Percentiles rank a stretch among this genome's conserved stretches.
Evolutionary conservation across 257 asterid species (phyloP).

Genomic region (Capsicum pubescens): DNA sequence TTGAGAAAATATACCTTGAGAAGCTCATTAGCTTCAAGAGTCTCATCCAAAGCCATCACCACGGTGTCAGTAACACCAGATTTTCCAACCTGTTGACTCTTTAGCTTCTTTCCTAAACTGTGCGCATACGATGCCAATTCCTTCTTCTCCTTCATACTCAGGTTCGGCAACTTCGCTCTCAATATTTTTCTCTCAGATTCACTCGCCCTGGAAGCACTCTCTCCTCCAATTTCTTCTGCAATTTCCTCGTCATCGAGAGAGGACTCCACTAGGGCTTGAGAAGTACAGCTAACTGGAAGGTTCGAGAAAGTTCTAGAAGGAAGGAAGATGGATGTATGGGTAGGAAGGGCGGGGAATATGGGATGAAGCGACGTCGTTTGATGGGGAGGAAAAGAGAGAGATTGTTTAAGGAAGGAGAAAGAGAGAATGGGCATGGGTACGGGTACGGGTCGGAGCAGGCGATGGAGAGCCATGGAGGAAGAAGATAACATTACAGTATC

Average conservation of each 20-base stretch:
- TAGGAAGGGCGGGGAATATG: conserved; percentile 19
- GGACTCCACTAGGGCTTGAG: conserved; percentile 37
- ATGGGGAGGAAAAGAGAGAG: conserved; percentile 28
- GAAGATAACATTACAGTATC: conserved; percentile 53
- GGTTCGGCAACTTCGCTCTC: conserved; percentile 47
- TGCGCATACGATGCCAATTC: conserved; percentile 85
- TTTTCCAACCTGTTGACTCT: conserved; percentile 89
- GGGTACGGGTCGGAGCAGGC: conserved; percentile 51
- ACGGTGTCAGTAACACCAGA: conserved; percentile 86
- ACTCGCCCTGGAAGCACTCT: background rate
- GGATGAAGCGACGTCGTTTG: conserved; percentile 38
- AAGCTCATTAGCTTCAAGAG: conserved; percentile 93
- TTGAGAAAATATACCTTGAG: conserved; percentile 60
- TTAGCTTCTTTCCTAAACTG: conserved; percentile 83
- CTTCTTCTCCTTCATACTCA: conserved; percentile 81
- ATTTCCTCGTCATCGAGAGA: conserved; percentile 34
- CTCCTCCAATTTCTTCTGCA: conserved; percentile 36
- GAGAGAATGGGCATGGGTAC: conserved; percentile 42
- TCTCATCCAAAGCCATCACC: conserved; percentile 70
- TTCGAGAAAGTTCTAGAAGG: conserved; percentile 32
- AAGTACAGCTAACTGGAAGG: conserved; percentile 24
- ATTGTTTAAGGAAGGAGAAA: conserved; percentile 39
- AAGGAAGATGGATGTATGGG: conserved; percentile 18
- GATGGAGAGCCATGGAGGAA: conserved; percentile 47
- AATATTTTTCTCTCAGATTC: conserved; percentile 21